phyloP scores from a whole-genome alignment of 2,329 filamentous ascomycete genomes.

The Anthostomella pinea region DNA sequence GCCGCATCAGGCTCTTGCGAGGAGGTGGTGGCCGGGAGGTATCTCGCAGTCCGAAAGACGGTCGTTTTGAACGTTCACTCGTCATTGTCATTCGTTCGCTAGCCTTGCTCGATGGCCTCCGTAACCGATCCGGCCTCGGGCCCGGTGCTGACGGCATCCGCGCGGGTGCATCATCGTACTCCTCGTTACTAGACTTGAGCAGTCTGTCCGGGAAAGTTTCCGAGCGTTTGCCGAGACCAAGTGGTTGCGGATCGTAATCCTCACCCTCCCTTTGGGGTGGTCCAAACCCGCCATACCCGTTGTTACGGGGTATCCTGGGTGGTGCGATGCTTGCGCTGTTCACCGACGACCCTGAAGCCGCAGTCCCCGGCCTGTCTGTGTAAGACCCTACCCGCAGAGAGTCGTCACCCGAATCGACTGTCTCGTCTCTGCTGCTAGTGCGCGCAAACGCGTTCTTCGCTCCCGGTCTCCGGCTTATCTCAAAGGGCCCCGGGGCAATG shows the following conservation, averaged over 20 bases:
- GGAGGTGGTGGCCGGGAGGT: slow-evolving; percentile 53
- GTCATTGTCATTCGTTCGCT: slow-evolving; percentile 22
- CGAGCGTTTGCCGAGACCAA: slow-evolving; percentile 43
- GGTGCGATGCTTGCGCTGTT: slow-evolving; percentile 33
- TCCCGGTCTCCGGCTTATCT: slow-evolving; percentile 39
- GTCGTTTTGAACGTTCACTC: slow-evolving; percentile 33
- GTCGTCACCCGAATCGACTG: slow-evolving; percentile 20
- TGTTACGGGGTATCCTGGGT: slow-evolving; percentile 44
- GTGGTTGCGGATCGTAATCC: slow-evolving; percentile 36
- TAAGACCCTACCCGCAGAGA: slow-evolving; percentile 22
- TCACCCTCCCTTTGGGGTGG: slow-evolving; percentile 40
- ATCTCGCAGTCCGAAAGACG: slow-evolving; percentile 45
- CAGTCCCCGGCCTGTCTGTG: slow-evolving; percentile 29
- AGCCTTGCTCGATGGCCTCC: slow-evolving; percentile 25
- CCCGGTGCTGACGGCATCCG: slow-evolving; percentile 50
- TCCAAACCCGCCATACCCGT: slow-evolving; percentile 59
- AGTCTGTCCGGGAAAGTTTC: slow-evolving; percentile 51
- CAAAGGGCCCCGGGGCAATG: slow-evolving; percentile 66
- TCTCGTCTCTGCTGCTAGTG: slow-evolving; percentile 25
- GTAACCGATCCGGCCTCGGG: slow-evolving; percentile 37
- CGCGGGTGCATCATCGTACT: slow-evolving; percentile 36
- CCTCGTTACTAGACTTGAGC: slow-evolving; percentile 18
- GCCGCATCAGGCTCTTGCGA: slow-evolving; percentile 46
- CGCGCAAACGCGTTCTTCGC: slow-evolving; percentile 35
- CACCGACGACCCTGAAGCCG: slow-evolving; percentile 25